Evolutionary conservation across 106 monocot genomes (phyloP), one percentile per base, ranked within the genome.

Genomic region (Platanthera guangdongensis): DNA sequence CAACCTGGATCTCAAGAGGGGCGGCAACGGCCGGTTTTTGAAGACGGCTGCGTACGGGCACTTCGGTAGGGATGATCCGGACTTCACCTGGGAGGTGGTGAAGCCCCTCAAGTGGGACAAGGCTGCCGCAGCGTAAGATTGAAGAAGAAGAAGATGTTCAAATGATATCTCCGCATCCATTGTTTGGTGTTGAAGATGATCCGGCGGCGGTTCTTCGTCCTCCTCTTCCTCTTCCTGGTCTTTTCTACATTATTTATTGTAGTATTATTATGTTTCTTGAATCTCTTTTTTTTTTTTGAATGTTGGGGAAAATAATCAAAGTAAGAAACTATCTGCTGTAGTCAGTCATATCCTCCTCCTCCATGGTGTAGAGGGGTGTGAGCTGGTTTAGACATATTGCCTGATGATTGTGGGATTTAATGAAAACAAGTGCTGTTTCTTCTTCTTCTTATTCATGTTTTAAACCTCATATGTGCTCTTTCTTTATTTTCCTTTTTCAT

Each of bases 61-160:
- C 72, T 79, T 79, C 10, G 79, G 79, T 19, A 79, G 79, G 79
- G 79, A 79, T 21, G 79, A 79, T 52, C 72, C 79, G 1, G 79
- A 79, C 72, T 79, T 79, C 79, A 79, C 79, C 57, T 79, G 79
- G 79, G 79, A 79, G 79, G 52, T 21, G 12, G 79, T 79, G 8
- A 79, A 79, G 79, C 79, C 79, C 79, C 79, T 79, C 59, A 79
- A 79, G 49, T 72, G 79, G 79, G 79, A 71, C 10, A 79, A 72
- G 59, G 57, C 79, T 25, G 72, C 79, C 5, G 79, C 68, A 1
- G 64, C 78, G 10, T 78, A 77, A 48, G 68, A 25, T 64, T 51
- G 14, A 51, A 4, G 48, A 49, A n/a, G n/a, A 60, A 6, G 5
- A n/a, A n/a, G n/a, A n/a, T 59, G 21, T 59, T 59, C 59, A 21